Base-by-base conservation (phyloP, 164 flowering plant genomes). In the Macadamia integrifolia region DNA sequence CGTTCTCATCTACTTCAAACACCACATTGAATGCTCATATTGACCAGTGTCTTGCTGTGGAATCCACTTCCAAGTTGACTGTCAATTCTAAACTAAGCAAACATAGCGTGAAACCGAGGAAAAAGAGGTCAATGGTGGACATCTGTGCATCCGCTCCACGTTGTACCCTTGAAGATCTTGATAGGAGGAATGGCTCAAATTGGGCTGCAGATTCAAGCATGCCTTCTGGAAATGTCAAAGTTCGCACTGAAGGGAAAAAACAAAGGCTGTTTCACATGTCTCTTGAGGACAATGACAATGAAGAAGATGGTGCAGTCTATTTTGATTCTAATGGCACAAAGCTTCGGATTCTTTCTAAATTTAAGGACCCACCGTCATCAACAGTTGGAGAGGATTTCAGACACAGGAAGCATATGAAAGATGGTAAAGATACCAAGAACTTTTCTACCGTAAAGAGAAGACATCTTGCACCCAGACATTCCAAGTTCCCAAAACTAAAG, bases 11-110 rank as follows among this genome's bases (percentile, higher is more conserved):
- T 11, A 80, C 94, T 28, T 91, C 98, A 12, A 91, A 91, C 79
- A 93, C 98, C 58, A 91, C 97, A 44, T 81, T 93, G 81, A 93
- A 93, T 80, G 97, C 97, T 61, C 98, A 93, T 73, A 93, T 93
- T n/a, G 98, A 93, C 71, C 97, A 87, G 72, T 93, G 98, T 73
- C 94, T 91, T 48, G 82, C 90, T 28, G 80, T 60, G 30, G 92
- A 86, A n/a, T 80, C 94, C 3, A 75, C 84, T 14, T 69, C 83
- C 42, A 76, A 75, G 65, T 75, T 79, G 80, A 67, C 69, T n/a
- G 61, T 74, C 18, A 76, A 75, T 69, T 68, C 84, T 62, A 82
- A 67, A 65, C 72, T 73, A 49, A 61, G 71, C 14, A 87, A 77
- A 74, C 81, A 78, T 74, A 86, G 84, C 75, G 77, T 87, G 63